Percentiles rank a stretch among this genome's conserved stretches.
Conservation (phyloP, 371 early-diverging fungal species). For the Rhizomucor pusillus region DNA sequence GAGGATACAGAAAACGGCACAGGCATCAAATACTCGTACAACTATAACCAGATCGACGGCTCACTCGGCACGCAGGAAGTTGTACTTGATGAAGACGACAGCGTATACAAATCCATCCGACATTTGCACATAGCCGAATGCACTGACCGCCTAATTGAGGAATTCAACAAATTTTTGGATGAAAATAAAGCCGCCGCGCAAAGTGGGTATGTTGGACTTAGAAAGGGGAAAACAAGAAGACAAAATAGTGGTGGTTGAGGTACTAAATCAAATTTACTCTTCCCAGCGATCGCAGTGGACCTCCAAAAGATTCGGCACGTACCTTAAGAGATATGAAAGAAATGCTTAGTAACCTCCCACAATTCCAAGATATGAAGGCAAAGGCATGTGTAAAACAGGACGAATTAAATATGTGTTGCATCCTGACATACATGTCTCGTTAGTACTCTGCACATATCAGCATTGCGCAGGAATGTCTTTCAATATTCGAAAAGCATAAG, state of each 20-base stretch:
- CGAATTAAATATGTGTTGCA: background rate
- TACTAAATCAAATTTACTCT: background rate
- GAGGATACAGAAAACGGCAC: constrained; percentile 56
- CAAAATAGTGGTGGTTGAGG: too few relatives aligned
- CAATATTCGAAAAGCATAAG: constrained; percentile 71
- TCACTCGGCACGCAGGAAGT: constrained; percentile 54
- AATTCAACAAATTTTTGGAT: constrained; percentile 77
- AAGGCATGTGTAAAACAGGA: constrained; percentile 60
- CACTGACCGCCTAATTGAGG: constrained; percentile 73
- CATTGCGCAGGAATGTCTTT: constrained; percentile 90
- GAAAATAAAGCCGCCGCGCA: constrained; percentile 57
- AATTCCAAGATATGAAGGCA: constrained; percentile 91
- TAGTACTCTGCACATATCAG: constrained; percentile 92
- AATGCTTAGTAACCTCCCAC: constrained; percentile 85
- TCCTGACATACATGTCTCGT: background rate
- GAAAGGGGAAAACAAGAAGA: background rate
- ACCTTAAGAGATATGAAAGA: constrained; percentile 87
- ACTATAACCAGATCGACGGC: constrained; percentile 51
- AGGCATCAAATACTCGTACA: constrained; percentile 56
- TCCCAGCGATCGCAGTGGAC: constrained; percentile 17
- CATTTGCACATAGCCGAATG: constrained; percentile 95
- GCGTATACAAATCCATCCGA: constrained; percentile 79
- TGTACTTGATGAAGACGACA: constrained; percentile 70
- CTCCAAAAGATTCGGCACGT: constrained; percentile 57
- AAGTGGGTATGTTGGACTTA: constrained; percentile 26